These are phyloP conservation scores for Taphrina pruni DNA, from an alignment of 1,139 yeast species.

Conservation along the genomic window DNA sequence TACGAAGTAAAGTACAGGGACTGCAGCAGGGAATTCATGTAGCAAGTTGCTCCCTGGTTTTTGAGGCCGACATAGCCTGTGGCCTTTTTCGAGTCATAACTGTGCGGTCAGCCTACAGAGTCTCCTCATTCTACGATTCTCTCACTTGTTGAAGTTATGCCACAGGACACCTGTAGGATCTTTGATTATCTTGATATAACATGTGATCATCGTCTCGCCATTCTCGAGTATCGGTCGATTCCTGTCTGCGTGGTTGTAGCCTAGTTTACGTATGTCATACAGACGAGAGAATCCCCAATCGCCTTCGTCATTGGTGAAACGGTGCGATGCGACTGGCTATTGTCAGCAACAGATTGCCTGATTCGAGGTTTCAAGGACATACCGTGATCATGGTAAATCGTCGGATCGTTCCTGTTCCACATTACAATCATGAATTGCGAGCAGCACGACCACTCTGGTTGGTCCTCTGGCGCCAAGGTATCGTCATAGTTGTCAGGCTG, in stretches of 20 bases:
- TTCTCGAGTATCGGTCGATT: constrained; percentile 60
- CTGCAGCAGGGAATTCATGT: constrained; percentile 86
- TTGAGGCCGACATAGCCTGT: constrained; percentile 93
- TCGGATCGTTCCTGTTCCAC: constrained; percentile 79
- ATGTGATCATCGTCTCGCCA: constrained; percentile 71
- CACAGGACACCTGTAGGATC: constrained; percentile 94
- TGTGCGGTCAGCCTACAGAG: constrained; percentile 32
- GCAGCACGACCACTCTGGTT: constrained; percentile 72
- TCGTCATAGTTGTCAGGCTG: constrained; percentile 50
- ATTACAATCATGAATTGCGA: constrained; percentile 87
- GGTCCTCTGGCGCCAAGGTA: constrained; percentile 51
- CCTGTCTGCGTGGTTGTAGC: constrained; percentile 45
- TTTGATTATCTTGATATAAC: constrained; percentile 73
- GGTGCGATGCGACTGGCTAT: constrained; percentile 66
- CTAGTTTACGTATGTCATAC: constrained; percentile 59
- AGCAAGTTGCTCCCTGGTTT: constrained; percentile 98
- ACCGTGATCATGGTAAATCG: constrained; percentile 56
- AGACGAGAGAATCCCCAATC: constrained; percentile 97
- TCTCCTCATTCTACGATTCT: constrained; percentile 52
- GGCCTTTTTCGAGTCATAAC: constrained; percentile 79
- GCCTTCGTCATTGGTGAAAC: constrained; percentile 74
- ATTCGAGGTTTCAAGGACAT: neutral
- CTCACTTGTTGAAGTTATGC: constrained; percentile 66
- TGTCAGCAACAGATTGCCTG: neutral
- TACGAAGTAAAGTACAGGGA: constrained; percentile 84